These are phyloP conservation scores for Cardamine occulta DNA, from an alignment of 345 rosid genomes.

Conservation along the genomic window DNA sequence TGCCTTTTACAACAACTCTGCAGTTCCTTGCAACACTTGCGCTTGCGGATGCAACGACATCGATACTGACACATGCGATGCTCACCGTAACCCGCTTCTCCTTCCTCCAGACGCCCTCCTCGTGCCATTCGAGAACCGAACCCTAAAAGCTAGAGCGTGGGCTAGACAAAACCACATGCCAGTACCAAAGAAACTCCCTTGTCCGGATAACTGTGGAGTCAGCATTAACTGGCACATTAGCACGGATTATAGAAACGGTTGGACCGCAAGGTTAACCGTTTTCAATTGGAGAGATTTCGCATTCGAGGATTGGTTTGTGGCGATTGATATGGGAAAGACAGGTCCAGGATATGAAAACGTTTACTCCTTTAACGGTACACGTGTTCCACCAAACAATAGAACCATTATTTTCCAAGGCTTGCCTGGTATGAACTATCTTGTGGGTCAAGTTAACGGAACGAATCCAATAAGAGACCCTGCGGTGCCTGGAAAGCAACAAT, in stretches of 20 bases:
- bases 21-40: conserved; percentile 84
- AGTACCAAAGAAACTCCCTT: conserved; percentile 69
- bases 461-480: conserved; percentile 49
- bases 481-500: conserved; percentile 91
- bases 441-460: conserved; percentile 64
- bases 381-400: conserved; percentile 47
- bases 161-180: conserved; percentile 56
- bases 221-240: conserved; percentile 91
- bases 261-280: conserved; percentile 82
- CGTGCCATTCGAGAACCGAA: conserved; percentile 74
- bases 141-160: conserved; percentile 76
- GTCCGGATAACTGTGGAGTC: conserved; percentile 95
- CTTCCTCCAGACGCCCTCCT: conserved; percentile 82
- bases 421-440: conserved; percentile 67
- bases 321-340: conserved; percentile 65
- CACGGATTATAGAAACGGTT: conserved; percentile 68
- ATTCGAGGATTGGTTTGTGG: conserved; percentile 80
- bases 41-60: conserved; percentile 80
- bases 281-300: conserved; percentile 72
- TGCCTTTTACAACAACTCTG: conserved; percentile 79
- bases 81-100: conserved; percentile 56
- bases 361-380: conserved; percentile 86
- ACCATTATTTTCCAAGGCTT: conserved; percentile 77
- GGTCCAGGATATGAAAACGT: conserved; percentile 65
- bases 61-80: conserved; percentile 54